Evolutionary conservation across 163 green algal species (phyloP).

Genomic region (Chlamydomonas reinhardtii): DNA sequence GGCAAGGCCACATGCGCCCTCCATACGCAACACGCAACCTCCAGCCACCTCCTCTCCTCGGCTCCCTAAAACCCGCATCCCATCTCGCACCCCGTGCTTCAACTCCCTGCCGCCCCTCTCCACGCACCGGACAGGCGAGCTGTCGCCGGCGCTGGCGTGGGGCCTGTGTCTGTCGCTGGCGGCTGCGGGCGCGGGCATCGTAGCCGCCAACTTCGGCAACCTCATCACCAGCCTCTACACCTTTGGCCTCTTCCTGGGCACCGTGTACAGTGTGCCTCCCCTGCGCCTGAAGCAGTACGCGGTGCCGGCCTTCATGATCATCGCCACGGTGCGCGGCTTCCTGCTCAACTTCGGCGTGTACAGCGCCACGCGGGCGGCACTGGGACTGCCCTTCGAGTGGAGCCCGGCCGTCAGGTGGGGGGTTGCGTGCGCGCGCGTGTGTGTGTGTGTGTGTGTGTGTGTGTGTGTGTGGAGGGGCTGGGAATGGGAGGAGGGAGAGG

Average conservation of each 20-base stretch:
- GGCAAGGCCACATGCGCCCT: no score
- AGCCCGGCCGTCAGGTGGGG: constrained; percentile 85
- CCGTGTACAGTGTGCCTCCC: constrained; percentile 96
- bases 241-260: constrained; percentile 96
- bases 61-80: no score
- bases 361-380: constrained; percentile 90
- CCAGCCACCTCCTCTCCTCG: no score
- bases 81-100: no score
- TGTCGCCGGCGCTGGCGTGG: constrained; percentile 86
- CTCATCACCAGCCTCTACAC: constrained; percentile 94
- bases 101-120: not conserved
- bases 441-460: no score
- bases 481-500: no score
- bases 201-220: constrained; percentile 87
- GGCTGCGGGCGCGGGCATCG: constrained; percentile 78
- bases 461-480: no score
- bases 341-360: constrained; percentile 99
- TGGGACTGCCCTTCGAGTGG: constrained; percentile 89
- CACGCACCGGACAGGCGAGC: constrained; percentile 72
- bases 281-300: constrained; percentile 95
- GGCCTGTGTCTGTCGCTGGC: constrained; percentile 80
- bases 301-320: constrained; percentile 97
- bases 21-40: no score
- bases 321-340: constrained; percentile 97
- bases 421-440: not conserved